Base-by-base conservation (phyloP, 768 basidiomycete species). In the Tylopilus balloui region DNA sequence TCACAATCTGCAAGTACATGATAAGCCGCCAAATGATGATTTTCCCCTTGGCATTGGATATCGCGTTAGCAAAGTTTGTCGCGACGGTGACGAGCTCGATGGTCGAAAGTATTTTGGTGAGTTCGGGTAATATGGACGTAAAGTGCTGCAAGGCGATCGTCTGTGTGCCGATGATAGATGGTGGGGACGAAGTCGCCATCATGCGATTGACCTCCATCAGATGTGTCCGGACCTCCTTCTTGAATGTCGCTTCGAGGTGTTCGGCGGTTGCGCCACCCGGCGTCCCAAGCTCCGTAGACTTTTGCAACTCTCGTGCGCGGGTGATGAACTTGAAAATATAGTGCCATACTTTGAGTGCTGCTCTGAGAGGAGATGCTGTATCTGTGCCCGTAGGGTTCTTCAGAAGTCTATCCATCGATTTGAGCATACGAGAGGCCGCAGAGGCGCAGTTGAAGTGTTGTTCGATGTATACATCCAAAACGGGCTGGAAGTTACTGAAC, bases 311-410 rank as follows among this genome's bases (percentile, higher is more conserved):
- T 29, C 93, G 76, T 3, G 93, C 86, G n/a, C 89, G 79, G 14
- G 88, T 83, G 60, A 96, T 88, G 69, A 98, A 91, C 64, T 89
- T 90, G 80, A 97, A 91, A 58, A 98, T 83, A 62, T 94, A 92
- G 61, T 92, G 88, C 92, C 92, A 95, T 25, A 97, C 95, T 66
- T 97, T 97, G 52, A 98, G 74, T 14, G 93, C 88, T 11, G 91
- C 84, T 28, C 94, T 84, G 47, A 97, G 77, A 6, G 81, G 78
- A 15, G 87, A 84, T 0, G 88, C 92, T 3, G 78, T 81, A 20
- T 90, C 88, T 9, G 74, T 70, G 19, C 81, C 78, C 0, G 84
- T 81, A 12, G 91, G 90, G 58, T 86, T 79, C 29, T 73, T 72
- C 34, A 97, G 73, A 13, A 96, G 78, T 21, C 81, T 77, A 60